Percentiles rank a stretch among this genome's conserved stretches.
Evolutionary conservation across 805 yeast genomes (phyloP).

Genomic region (Barnettozyma sucrosica): DNA sequence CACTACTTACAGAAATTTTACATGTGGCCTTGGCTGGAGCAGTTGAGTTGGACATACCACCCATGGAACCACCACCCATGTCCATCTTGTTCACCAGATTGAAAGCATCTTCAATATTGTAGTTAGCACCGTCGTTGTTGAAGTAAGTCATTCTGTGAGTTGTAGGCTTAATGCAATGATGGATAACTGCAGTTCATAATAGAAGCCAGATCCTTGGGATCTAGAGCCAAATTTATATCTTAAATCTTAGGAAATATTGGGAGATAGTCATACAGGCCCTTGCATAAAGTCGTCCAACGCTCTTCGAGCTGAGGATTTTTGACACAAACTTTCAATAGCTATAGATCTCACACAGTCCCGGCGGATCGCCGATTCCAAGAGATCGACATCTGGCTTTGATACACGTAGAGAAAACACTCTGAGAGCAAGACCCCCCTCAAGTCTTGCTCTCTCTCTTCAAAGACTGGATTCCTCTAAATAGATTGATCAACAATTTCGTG

Average conservation of each 20-base stretch:
- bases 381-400: neutral
- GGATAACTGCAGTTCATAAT: too few relatives aligned
- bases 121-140: constrained; percentile 32
- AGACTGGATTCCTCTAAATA: neutral
- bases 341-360: too few relatives aligned
- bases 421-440: neutral
- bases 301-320: neutral
- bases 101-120: constrained; percentile 15
- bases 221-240: neutral
- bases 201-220: neutral
- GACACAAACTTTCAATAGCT: neutral
- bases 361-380: neutral
- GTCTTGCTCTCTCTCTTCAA: too few relatives aligned
- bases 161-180: neutral
- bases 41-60: constrained; percentile 2
- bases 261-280: neutral
- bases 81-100: constrained; percentile 14
- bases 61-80: constrained; percentile 13
- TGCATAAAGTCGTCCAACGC: neutral
- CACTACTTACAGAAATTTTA: constrained; percentile 23
- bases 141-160: constrained; percentile 27
- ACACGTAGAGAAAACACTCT: neutral
- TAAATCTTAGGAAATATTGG: too few relatives aligned
- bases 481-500: too few relatives aligned
- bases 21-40: constrained; percentile 20